Evolutionary conservation across 371 early-diverging fungal genomes (phyloP).

Genomic region (Rhizopus delemar): DNA sequence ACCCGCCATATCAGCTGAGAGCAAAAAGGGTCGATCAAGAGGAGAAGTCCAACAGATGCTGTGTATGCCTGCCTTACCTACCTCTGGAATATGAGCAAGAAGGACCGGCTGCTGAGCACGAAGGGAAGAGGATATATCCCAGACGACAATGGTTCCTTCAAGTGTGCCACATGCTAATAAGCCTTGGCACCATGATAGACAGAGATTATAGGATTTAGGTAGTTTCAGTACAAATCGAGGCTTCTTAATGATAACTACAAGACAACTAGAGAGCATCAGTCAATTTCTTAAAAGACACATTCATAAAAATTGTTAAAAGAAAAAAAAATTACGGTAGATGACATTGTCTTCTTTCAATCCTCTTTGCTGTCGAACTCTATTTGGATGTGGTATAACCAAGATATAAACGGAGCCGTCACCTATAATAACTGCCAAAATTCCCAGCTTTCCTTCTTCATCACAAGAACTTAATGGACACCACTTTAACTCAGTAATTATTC

Average conservation of each 20-base stretch:
- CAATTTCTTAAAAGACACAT: background rate
- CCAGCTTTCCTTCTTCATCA: slow-evolving; percentile 47
- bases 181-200: background rate
- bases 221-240: slow-evolving; percentile 20
- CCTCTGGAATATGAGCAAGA: slow-evolving; percentile 7
- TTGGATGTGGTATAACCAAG: slow-evolving; percentile 61
- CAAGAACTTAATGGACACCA: slow-evolving; percentile 62
- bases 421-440: slow-evolving; percentile 57
- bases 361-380: slow-evolving; percentile 20
- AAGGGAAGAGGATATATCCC: slow-evolving; percentile 29
- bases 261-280: background rate
- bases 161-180: slow-evolving; percentile 31
- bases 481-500: slow-evolving; percentile 52
- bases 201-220: slow-evolving; percentile 6
- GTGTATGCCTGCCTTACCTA: slow-evolving; percentile 2
- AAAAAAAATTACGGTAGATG: slow-evolving; percentile 26
- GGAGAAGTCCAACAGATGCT: slow-evolving; percentile 14
- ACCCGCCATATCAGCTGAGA: slow-evolving; percentile 11
- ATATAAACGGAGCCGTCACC: slow-evolving; percentile 59
- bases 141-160: slow-evolving; percentile 31
- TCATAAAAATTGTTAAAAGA: no score
- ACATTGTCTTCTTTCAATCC: slow-evolving; percentile 1
- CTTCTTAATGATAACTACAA: slow-evolving; percentile 26
- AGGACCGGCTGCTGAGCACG: background rate
- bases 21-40: background rate